Base-by-base conservation (phyloP, 1,284 basidiomycete genomes). In the Cryptococcus sp. region DNA sequence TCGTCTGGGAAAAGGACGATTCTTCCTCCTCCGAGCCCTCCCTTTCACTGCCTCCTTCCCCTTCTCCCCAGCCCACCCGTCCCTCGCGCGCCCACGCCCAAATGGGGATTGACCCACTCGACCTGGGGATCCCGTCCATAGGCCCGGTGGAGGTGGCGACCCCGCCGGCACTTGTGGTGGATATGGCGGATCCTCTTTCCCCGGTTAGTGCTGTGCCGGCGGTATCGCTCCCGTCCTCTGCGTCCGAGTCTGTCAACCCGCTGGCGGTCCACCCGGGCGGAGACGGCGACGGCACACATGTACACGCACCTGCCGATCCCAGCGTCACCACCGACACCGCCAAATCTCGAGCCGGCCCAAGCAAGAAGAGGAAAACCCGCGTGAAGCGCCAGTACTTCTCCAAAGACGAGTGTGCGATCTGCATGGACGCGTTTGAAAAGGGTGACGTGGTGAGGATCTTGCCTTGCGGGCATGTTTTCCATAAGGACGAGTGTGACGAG, bases 361-460 rank as follows among this genome's bases (percentile, higher is more conserved):
- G 18, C 35, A 23, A 35, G 24, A 47, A 28, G 18, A 50, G 21
- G 36, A 16, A 18, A 7, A 43, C 49, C 33, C 44, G 52, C 7
- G 51, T 55, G 28, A 51, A 58, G 50, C 62, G 67, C 59, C 60
- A 67, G 47, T 78, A 76, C 59, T 78, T 73, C 55, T 71, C 70
- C 12, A 76, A 75, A 61, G 76, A 78, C 62, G 90, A 95, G 71
- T 96, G 92, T 69, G 88, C 91, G 12, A 94, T 96, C 61, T 96
- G 92, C 72, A 81, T 96, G 62, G 87, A 83, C 61, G 84, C 87
- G 63, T 95, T 95, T 66, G 84, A 79, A 40, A 85, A 85, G 64
- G 91, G 91, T 2, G 92, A 96, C 70, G 82, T 85, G 61, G 89
- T 95, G 37, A 83, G 91, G 62, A 89, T 93, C 51, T 73, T 95